Percentiles rank a stretch among this genome's conserved stretches.
Evolutionary conservation across 441 rosid species (phyloP).

Genomic region (Erodium chrysanthum): DNA sequence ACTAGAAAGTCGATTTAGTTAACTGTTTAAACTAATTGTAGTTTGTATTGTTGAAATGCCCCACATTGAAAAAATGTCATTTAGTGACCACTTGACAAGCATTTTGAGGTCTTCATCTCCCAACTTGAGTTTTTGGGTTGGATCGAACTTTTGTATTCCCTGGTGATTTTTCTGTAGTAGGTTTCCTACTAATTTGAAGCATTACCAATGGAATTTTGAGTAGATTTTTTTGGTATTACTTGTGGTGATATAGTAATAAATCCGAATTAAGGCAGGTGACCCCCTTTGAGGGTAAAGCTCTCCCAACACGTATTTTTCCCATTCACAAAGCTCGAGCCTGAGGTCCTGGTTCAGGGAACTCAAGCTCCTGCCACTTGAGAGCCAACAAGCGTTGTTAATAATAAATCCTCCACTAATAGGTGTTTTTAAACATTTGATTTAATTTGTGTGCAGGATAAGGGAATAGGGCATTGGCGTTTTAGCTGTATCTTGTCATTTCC

Average conservation of each 20-base stretch:
- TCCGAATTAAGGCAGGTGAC: background rate
- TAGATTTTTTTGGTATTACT: background rate
- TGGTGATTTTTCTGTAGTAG: background rate
- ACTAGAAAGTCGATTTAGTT: background rate
- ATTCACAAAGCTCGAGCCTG: background rate
- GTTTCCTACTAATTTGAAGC: background rate
- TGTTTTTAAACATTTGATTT: background rate
- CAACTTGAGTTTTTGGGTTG: background rate
- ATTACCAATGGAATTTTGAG: background rate
- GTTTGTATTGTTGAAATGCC: background rate
- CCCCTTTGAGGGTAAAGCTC: background rate
- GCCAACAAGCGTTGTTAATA: background rate
- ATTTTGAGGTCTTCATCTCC: background rate
- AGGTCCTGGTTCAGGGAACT: background rate
- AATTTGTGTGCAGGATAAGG: conserved; percentile 51
- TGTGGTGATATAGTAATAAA: background rate
- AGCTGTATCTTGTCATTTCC: conserved; percentile 87
- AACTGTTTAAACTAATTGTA: background rate
- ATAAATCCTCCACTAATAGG: background rate
- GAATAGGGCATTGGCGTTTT: conserved; percentile 83
- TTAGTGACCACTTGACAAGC: too few relatives aligned
- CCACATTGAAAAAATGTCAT: too few relatives aligned
- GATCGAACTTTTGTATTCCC: too few relatives aligned
- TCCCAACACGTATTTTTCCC: too few relatives aligned
- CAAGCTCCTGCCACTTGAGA: background rate